A percentile compares a stretch with the other conserved stretches of the same genome.
phyloP scores from a whole-genome alignment of 2,329 filamentous ascomycete genomes.

The Pseudogymnoascus sp. region DNA sequence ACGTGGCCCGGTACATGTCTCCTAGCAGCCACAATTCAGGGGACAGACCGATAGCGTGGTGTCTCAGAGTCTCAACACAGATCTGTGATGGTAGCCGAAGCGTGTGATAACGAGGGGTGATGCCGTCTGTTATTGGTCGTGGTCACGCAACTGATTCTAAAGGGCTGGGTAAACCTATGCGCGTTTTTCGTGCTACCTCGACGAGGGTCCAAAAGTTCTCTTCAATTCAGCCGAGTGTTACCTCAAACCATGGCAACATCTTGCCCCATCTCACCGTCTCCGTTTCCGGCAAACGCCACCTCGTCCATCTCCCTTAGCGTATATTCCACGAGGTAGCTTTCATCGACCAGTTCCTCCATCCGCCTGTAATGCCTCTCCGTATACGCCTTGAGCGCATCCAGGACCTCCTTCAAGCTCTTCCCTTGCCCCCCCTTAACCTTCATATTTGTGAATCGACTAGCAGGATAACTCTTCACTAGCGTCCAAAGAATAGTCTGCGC shows the following conservation, averaged over 20 bases:
- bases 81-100: not conserved
- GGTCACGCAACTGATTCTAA: not conserved
- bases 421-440: conserved; percentile 51
- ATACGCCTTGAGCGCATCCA: conserved; percentile 82
- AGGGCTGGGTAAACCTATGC: not conserved
- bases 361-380: conserved; percentile 89
- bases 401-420: conserved; percentile 69
- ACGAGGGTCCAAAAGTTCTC: not conserved
- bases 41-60: not conserved
- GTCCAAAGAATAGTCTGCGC: conserved; percentile 79
- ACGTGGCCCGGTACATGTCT: not conserved
- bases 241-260: conserved; percentile 11
- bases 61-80: not conserved
- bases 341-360: conserved; percentile 82
- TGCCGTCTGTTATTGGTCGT: not conserved
- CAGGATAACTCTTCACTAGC: conserved; percentile 73
- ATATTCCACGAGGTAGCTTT: conserved; percentile 91
- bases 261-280: conserved; percentile 6
- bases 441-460: conserved; percentile 65
- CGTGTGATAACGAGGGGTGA: not conserved
- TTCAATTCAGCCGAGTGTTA: not conserved
- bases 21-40: not conserved
- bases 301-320: conserved; percentile 84
- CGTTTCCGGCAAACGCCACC: conserved; percentile 22
- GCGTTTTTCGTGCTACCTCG: not conserved